Base-by-base conservation (phyloP, 2,329 filamentous ascomycete species). In the Nakataea oryzae region DNA sequence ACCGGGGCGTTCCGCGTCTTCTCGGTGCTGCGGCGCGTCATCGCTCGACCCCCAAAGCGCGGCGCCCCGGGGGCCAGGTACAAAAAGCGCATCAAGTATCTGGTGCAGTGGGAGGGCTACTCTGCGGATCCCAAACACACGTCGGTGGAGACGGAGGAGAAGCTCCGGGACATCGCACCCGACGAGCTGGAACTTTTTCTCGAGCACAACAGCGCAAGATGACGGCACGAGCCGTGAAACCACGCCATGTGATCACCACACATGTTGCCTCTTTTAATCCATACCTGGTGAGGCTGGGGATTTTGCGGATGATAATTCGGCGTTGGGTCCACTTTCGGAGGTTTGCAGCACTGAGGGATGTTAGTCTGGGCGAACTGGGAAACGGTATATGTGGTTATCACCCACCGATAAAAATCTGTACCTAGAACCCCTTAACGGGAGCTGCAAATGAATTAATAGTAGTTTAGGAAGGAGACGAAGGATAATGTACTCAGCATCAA, bases 41-140 rank as follows among this genome's bases (percentile, higher is more conserved):
- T 28, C 8, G 58, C 41, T 3, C 26, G 2, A 6, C 17, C 55
- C 27, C 27, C 3, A 3, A n/a, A 17, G 27, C 6, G 1, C 3
- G 14, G 17, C 58, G 3, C 34, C 21, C 12, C 3, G 17, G 29
- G 21, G 14, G n/a, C 24, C 58, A 30, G 27, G 41, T 3, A 8
- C 9, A 60, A 54, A 26, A 60, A 27, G 9, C 47, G 34, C 17
- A 60, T 41, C 30, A 57, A 47, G 26, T 61, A 61, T 54, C 54
- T 34, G 13, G 60, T 61, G 13, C 60, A 61, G 54, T 61, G 60
- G 60, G 60, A 57, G 14, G 60, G 60, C 21, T 61, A 61, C 17
- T 57, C 60, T 13, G 28, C 54, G 5, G 29, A 57, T n/a, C 32
- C 56, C 17, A 4, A 57, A 30, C 12, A 41, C 7, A 61, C 54